A percentile compares a stretch with the other conserved stretches of the same genome.
Conservation (phyloP, 306 rosid genomes). For the Oemleria cerasiformis region DNA sequence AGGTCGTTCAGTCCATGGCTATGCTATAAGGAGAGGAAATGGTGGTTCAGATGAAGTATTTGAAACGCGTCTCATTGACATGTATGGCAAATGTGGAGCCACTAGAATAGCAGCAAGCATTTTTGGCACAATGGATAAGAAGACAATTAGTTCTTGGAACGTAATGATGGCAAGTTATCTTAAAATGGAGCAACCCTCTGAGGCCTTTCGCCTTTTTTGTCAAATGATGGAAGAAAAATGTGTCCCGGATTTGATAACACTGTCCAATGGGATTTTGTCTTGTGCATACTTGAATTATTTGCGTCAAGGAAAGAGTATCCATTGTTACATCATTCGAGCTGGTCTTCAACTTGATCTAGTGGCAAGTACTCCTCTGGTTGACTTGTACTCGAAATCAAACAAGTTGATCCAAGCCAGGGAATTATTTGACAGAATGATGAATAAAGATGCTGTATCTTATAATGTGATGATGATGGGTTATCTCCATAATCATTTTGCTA, state of each 20-base stretch:
- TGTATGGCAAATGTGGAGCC: conserved; percentile 47
- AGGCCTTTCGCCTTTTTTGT: conserved; percentile 36
- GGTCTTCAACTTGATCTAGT: conserved; percentile 38
- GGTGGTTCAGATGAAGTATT: conserved; percentile 46
- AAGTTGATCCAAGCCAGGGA: conserved; percentile 36
- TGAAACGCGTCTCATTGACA: conserved; percentile 47
- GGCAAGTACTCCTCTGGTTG: conserved; percentile 44
- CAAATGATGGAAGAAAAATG: conserved; percentile 30
- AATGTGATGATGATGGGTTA: conserved; percentile 49
- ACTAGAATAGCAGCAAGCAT: conserved; percentile 30
- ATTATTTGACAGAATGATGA: conserved; percentile 35
- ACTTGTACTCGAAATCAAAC: conserved; percentile 41
- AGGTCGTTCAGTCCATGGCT: conserved; percentile 48
- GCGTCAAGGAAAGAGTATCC: conserved; percentile 44
- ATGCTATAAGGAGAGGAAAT: conserved; percentile 42
- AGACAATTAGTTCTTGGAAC: conserved; percentile 42
- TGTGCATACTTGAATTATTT: conserved; percentile 37
- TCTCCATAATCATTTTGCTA: conserved; percentile 27
- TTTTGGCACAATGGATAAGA: conserved; percentile 37
- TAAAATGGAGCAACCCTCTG: conserved; percentile 29
- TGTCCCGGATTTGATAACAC: conserved; percentile 49
- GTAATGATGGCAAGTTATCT: conserved; percentile 38
- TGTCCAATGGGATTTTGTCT: conserved; percentile 42
- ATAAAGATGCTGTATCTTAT: conserved; percentile 37
- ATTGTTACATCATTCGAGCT: conserved; percentile 38